These are phyloP conservation scores for Coprinopsis marcescibilis DNA, from an alignment of 768 basidiomycete species.

Conservation along the genomic window DNA sequence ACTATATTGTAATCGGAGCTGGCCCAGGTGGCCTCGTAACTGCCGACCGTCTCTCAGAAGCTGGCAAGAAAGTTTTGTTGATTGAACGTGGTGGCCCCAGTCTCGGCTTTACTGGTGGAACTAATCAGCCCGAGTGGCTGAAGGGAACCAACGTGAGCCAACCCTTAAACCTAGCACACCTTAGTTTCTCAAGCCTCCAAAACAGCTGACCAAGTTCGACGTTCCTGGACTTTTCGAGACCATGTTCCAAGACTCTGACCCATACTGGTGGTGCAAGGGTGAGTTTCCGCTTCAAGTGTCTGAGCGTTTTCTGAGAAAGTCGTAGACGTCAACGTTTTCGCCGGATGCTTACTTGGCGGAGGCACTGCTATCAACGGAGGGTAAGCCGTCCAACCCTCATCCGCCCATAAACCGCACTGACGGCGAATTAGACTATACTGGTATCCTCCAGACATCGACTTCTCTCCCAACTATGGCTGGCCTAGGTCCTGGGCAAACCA, in stretches of 20 bases:
- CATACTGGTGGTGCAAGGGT: conserved; percentile 66
- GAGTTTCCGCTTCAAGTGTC: not conserved
- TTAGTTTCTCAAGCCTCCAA: no score
- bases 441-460: conserved; percentile 47
- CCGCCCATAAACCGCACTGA: not conserved
- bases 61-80: conserved; percentile 57
- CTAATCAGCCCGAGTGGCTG: conserved; percentile 47
- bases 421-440: conserved; percentile 38
- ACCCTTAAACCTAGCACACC: no score
- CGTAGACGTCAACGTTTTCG: conserved; percentile 52
- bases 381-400: conserved; percentile 26
- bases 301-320: not conserved
- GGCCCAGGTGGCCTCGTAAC: conserved; percentile 55
- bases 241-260: conserved; percentile 53
- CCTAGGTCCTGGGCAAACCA: conserved; percentile 51
- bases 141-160: conserved; percentile 39
- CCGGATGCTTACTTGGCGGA: conserved; percentile 59
- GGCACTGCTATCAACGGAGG: conserved; percentile 61
- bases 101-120: conserved; percentile 53
- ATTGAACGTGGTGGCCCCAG: conserved; percentile 62
- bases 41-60: conserved; percentile 54
- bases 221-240: conserved; percentile 61
- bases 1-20: conserved; percentile 53
- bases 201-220: conserved; percentile 64
- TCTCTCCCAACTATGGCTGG: conserved; percentile 45